phyloP scores from a whole-genome alignment of 495 filamentous ascomycete genomes.

The Penicillium crystallinum region DNA sequence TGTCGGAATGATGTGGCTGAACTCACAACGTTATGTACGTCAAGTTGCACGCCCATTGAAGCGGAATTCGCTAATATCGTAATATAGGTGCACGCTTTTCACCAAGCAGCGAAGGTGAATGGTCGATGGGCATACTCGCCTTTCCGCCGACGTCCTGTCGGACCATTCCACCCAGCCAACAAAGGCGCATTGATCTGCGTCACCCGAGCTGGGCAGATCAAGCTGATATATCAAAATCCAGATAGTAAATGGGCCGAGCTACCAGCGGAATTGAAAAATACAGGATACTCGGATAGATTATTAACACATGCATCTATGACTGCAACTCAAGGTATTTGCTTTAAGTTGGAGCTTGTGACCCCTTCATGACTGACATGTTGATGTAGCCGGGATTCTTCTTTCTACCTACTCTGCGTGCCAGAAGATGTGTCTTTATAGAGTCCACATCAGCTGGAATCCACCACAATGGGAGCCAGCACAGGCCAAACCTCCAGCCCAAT shows the following conservation, averaged over 20 bases:
- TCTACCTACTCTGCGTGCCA: slow-evolving; percentile 61
- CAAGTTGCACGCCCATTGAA: background rate
- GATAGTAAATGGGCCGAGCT: slow-evolving; percentile 64
- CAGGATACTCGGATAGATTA: slow-evolving; percentile 60
- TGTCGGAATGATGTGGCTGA: slow-evolving; percentile 83
- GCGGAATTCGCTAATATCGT: background rate
- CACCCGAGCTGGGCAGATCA: slow-evolving; percentile 63
- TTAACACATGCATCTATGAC: slow-evolving; percentile 78
- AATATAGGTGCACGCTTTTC: slow-evolving; percentile 45
- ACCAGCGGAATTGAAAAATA: slow-evolving; percentile 62
- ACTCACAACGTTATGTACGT: slow-evolving; percentile 51
- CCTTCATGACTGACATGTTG: background rate
- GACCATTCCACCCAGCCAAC: slow-evolving; percentile 61
- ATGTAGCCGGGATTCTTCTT: slow-evolving; percentile 52
- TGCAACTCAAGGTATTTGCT: slow-evolving; percentile 57
- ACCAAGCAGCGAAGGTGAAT: slow-evolving; percentile 45
- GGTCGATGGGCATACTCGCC: slow-evolving; percentile 50
- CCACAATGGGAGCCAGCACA: slow-evolving; percentile 34
- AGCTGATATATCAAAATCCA: slow-evolving; percentile 63
- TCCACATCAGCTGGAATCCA: slow-evolving; percentile 47
- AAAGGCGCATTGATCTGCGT: slow-evolving; percentile 68
- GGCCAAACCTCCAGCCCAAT: slow-evolving; percentile 30
- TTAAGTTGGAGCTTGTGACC: background rate
- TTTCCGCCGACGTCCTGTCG: slow-evolving; percentile 45
- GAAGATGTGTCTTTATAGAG: slow-evolving; percentile 60